Conservation (phyloP, 2,329 filamentous ascomycete genomes). For the Teratosphaeriaceae sp. region DNA sequence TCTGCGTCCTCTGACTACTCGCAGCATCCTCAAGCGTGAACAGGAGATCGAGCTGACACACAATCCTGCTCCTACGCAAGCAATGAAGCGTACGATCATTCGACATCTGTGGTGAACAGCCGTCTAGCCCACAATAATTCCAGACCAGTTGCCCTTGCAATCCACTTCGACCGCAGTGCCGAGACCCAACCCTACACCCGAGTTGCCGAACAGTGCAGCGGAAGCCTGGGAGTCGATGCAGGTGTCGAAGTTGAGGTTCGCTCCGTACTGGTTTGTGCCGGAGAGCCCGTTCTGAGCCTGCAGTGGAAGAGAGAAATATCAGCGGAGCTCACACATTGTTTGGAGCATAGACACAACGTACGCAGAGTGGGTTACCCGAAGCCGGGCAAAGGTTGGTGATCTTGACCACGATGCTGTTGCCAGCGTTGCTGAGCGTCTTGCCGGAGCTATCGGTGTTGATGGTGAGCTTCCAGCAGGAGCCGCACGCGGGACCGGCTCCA, state of each 20-base stretch:
- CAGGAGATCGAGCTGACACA: too few relatives aligned
- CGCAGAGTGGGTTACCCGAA: background rate
- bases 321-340: too few relatives aligned
- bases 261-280: conserved; percentile 34
- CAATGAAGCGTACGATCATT: background rate
- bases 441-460: conserved; percentile 28
- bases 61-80: too few relatives aligned
- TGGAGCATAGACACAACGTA: background rate
- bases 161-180: conserved; percentile 28
- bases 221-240: conserved; percentile 34
- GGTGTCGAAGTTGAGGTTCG: conserved; percentile 36
- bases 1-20: too few relatives aligned
- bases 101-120: background rate
- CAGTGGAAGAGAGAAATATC: too few relatives aligned
- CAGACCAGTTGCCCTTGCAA: conserved; percentile 17
- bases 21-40: too few relatives aligned
- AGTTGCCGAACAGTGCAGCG: conserved; percentile 30
- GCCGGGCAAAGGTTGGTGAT: conserved; percentile 36
- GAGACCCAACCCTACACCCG: conserved; percentile 26
- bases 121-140: conserved; percentile 12
- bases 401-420: conserved; percentile 33
- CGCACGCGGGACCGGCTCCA: conserved; percentile 34
- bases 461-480: conserved; percentile 34
- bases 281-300: conserved; percentile 30
- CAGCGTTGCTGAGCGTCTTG: conserved; percentile 22